Evolutionary conservation across 345 rosid species (phyloP).

Genomic region (Alliaria petiolata): DNA sequence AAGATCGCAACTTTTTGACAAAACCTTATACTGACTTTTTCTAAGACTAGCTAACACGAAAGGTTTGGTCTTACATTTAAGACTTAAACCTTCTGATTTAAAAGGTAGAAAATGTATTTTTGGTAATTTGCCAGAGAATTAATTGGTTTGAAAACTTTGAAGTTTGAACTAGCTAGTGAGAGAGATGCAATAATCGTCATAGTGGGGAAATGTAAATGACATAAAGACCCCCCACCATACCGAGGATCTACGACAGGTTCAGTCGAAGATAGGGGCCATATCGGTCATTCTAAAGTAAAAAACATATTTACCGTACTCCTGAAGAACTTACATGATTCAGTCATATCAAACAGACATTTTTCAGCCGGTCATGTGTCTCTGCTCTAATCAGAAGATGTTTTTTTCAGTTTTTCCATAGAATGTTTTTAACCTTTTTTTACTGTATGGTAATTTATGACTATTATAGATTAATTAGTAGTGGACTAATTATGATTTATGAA

Average conservation of each 20-base stretch:
- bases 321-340: conserved; percentile 30
- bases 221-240: not conserved
- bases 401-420: conserved; percentile 28
- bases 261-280: not conserved
- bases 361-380: conserved; percentile 31
- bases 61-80: conserved; percentile 8
- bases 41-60: conserved; percentile 1
- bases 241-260: not conserved
- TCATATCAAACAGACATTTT: conserved; percentile 17
- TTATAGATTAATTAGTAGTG: no score
- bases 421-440: conserved; percentile 13
- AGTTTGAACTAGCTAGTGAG: conserved; percentile 5
- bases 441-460: conserved; percentile 7
- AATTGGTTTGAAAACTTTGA: conserved; percentile 14
- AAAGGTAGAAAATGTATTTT: not conserved
- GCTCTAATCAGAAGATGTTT: conserved; percentile 30
- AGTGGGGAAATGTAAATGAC: conserved; percentile 11
- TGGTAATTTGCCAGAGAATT: conserved; percentile 9
- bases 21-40: not conserved
- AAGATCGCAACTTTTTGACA: conserved; percentile 8
- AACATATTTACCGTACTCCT: conserved; percentile 37
- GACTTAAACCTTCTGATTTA: not conserved
- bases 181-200: conserved; percentile 11
- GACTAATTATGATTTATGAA: not conserved
- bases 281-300: not conserved